Evolutionary conservation across 371 early-diverging fungal species (phyloP), one percentile per base, ranked within the genome.

Genomic region (Actinomucor elegans): DNA sequence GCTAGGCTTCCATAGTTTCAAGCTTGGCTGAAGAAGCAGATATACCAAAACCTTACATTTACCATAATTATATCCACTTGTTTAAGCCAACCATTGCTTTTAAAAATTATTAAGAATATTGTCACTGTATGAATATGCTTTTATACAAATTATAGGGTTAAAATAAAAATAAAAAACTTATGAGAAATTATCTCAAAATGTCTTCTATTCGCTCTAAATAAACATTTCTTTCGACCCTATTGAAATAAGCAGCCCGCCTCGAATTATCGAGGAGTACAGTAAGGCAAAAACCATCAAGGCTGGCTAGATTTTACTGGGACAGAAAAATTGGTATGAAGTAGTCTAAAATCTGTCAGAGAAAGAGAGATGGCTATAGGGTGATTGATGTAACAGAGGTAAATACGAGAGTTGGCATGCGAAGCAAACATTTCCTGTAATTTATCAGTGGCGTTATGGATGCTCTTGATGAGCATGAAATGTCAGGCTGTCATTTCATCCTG

Each of bases 21-120:
- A 52, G 59, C 21, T 35, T 59, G 34, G 48, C 52, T 28, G 52
- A 47, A 52, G 59, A 59, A 36, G 44, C 33, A 51, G 58, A 51
- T 40, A 9, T 46, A 33, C 0, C 4, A 31, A 51, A 57, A 45
- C 46, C 58, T 46, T 57, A 38, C 21, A 36, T 51, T n/a, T 46
- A 51, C 23, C 48, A 59, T 52, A n/a, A 35, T 43, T 53, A 41
- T 42, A 48, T 42, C 26, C 46, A 51, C 38, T 34, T 48, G 23
- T 48, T 52, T 12, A 47, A 52, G 38, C 42, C 53, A 46, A 46
- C 46, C 37, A 51, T 42, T 37, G 31, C 47, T 33, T 47, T 47
- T 15, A 48, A 42, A 42, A 47, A 55, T 43, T 21, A 34, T 26
- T 52, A 34, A 42, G 43, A 52, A 52, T 43, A 42, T 52, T 33